phyloP scores from a whole-genome alignment of 2,329 filamentous ascomycete species.

The Fusarium continuum region DNA sequence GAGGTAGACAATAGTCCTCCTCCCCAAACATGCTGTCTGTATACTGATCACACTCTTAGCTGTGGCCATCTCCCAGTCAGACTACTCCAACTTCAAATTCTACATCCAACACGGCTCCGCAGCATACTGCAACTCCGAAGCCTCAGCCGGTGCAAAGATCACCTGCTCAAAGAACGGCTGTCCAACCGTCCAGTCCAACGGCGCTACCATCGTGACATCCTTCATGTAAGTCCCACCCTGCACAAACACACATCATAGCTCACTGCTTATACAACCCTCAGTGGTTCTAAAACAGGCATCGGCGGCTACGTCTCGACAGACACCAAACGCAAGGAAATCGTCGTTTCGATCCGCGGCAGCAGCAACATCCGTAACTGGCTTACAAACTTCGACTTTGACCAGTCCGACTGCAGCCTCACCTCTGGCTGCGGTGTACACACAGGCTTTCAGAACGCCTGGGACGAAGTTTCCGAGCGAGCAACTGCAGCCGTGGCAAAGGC shows the following conservation, averaged over 20 bases:
- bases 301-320: conserved; percentile 64
- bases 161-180: conserved; percentile 57
- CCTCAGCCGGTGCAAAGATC: conserved; percentile 50
- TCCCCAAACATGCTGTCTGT: neutral
- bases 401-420: conserved; percentile 44
- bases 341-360: conserved; percentile 69
- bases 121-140: conserved; percentile 62
- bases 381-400: conserved; percentile 56
- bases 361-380: conserved; percentile 69
- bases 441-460: conserved; percentile 69
- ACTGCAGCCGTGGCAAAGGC: conserved; percentile 56
- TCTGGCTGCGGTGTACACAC: conserved; percentile 61
- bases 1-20: conserved; percentile 45
- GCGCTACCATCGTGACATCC: conserved; percentile 55
- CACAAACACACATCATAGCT: neutral
- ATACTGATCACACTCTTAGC: conserved; percentile 1
- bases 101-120: conserved; percentile 63
- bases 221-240: conserved; percentile 48
- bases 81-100: conserved; percentile 55
- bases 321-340: conserved; percentile 59
- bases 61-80: conserved; percentile 12
- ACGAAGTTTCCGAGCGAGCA: conserved; percentile 58
- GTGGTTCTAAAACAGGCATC: conserved; percentile 55
- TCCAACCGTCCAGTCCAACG: conserved; percentile 53
- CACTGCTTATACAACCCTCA: conserved; percentile 43